A percentile compares a stretch with the other conserved stretches of the same genome.
phyloP scores from a whole-genome alignment of 1,284 basidiomycete species.

The Leccinum fallax region DNA sequence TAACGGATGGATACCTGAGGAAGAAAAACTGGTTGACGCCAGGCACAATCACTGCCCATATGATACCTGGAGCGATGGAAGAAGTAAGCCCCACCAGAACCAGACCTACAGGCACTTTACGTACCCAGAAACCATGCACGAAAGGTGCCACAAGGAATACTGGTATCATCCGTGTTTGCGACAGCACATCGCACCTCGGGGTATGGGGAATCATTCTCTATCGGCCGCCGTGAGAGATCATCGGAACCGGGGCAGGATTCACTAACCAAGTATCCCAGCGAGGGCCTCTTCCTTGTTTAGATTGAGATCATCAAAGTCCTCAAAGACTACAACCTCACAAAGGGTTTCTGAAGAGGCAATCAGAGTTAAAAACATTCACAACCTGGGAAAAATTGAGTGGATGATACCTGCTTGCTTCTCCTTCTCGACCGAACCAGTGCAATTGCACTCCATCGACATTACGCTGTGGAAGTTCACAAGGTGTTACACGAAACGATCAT shows the following conservation, averaged over 20 bases:
- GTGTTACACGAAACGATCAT: no score
- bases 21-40: slow-evolving; percentile 69
- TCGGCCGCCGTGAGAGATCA: neutral
- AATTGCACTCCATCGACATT: slow-evolving; percentile 27
- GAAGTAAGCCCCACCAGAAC: neutral
- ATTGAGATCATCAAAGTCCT: slow-evolving; percentile 64
- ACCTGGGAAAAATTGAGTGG: neutral
- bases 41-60: slow-evolving; percentile 62
- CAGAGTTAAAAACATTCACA: no score
- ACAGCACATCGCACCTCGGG: slow-evolving; percentile 59
- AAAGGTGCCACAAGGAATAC: slow-evolving; percentile 62
- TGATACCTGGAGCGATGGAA: slow-evolving; percentile 26
- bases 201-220: slow-evolving; percentile 61
- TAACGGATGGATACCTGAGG: slow-evolving; percentile 65
- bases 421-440: slow-evolving; percentile 35
- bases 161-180: slow-evolving; percentile 68
- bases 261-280: slow-evolving; percentile 42
- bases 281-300: slow-evolving; percentile 52
- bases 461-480: no score
- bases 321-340: slow-evolving; percentile 7
- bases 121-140: slow-evolving; percentile 67
- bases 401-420: slow-evolving; percentile 16
- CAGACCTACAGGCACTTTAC: neutral
- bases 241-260: neutral
- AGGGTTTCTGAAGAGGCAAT: neutral